Evolutionary conservation across 129 eudicot genomes (phyloP), one percentile per base, ranked within the genome.

Genomic region (Flaveria ramosissima): DNA sequence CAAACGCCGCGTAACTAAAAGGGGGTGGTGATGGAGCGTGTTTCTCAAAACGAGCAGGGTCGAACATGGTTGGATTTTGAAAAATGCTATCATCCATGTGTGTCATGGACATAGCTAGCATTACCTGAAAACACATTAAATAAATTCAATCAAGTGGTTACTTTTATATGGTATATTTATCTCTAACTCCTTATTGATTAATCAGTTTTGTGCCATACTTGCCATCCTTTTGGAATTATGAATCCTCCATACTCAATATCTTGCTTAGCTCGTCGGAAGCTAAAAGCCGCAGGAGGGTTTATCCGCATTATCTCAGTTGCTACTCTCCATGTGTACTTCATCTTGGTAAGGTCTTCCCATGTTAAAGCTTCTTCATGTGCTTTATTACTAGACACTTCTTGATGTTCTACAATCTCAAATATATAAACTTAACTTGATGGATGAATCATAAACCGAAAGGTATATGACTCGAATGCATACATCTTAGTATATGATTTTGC

Each of bases 31-130:
- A 66, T 42, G 36, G 36, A 5, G 88, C 66, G 45, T 76, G 85
- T 36, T 88, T 86, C 55, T 82, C 89, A 64, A 84, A 91, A 13
- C 89, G 77, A 3, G 81, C 42, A 0, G 92, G 97, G 63, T 88
- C 84, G 30, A 91, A 91, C 65, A 70, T 78, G 15, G 78, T 45
- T 16, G 97, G 86, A 6, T 88, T 84, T 42, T 81, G 41, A 23
- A 91, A 88, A 2, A 88, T 88, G 56, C 23, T 76, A 26, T 36
- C 60, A 74, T 91, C 91, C 91, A 84, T 91, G 59, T 91, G 91
- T 57, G 97, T 88, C 89, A 86, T 83, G 59, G 70, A 17, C 0
- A 75, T 0, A 9, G 82, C 80, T 76, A 88, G 60, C 52, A 88
- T 46, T 63, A 91, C 77, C 97, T 88, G 59, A 9, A 72, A 72